phyloP scores from a whole-genome alignment of 495 filamentous ascomycete genomes.

The Penicillium ochrochloron region DNA sequence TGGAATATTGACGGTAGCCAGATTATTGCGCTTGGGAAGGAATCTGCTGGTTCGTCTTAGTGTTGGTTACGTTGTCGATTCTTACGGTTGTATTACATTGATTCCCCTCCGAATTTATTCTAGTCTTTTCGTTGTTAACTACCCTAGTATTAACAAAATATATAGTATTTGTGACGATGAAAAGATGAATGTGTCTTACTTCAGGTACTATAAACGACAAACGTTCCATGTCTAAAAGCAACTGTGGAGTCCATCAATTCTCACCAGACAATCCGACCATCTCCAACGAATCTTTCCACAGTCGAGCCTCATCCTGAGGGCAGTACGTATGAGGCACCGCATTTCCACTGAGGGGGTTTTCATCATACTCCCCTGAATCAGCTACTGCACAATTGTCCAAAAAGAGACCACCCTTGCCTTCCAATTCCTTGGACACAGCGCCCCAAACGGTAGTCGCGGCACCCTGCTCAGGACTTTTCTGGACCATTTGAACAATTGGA shows the following conservation, averaged over 20 bases:
- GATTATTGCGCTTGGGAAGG: constrained; percentile 42
- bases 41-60: constrained; percentile 20
- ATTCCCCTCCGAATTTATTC: neutral
- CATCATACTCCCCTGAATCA: neutral
- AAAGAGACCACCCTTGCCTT: constrained; percentile 50
- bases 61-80: neutral
- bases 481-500: constrained; percentile 25
- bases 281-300: constrained; percentile 26
- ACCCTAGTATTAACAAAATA: neutral
- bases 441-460: constrained; percentile 53
- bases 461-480: constrained; percentile 43
- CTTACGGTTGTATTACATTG: neutral
- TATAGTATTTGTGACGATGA: neutral
- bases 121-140: neutral
- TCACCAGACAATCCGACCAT: constrained; percentile 41
- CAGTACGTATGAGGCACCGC: neutral
- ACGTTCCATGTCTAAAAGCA: neutral
- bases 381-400: constrained; percentile 34
- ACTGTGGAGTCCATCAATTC: neutral
- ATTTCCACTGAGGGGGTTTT: neutral
- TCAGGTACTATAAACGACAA: neutral
- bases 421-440: constrained; percentile 41
- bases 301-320: neutral
- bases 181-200: neutral
- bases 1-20: constrained; percentile 44